These are phyloP conservation scores for Geotrichum bryndzae DNA, from an alignment of 1,139 yeast genomes.

Conservation along the genomic window DNA sequence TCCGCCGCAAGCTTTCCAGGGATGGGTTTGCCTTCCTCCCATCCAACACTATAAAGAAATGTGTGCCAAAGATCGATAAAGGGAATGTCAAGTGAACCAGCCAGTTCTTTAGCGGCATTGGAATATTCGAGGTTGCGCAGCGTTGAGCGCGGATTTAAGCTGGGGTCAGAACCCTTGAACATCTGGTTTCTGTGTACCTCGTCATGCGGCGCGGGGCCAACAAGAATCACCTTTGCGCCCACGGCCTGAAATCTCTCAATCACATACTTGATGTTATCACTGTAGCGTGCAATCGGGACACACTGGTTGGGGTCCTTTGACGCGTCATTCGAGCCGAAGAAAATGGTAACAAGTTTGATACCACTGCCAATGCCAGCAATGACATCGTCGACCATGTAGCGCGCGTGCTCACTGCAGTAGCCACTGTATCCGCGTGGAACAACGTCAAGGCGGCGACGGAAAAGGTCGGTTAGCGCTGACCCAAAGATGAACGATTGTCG, in stretches of 20 bases:
- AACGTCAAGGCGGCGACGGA: constrained; percentile 45
- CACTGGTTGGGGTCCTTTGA: constrained; percentile 45
- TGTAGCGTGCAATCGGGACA: constrained; percentile 47
- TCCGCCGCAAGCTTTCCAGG: constrained; percentile 20
- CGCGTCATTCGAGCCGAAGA: constrained; percentile 77
- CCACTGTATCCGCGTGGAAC: constrained; percentile 57
- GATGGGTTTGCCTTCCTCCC: constrained; percentile 25
- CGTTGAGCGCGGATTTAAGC: constrained; percentile 36
- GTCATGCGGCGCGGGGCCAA: constrained; percentile 64
- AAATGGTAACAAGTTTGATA: constrained; percentile 40
- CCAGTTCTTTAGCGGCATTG: constrained; percentile 45
- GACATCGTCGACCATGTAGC: constrained; percentile 26
- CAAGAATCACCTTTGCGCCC: constrained; percentile 46
- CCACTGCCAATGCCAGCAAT: constrained; percentile 6
- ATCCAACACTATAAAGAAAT: constrained; percentile 34
- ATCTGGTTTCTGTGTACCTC: constrained; percentile 28
- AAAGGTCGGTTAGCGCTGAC: constrained; percentile 11
- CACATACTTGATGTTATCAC: constrained; percentile 43
- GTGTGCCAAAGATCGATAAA: constrained; percentile 49
- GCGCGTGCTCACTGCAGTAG: constrained; percentile 48
- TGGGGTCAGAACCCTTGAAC: constrained; percentile 18
- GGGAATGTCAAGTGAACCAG: constrained; percentile 43
- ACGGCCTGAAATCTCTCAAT: constrained; percentile 38
- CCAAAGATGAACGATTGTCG: constrained; percentile 9
- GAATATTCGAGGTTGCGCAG: constrained; percentile 45